Base-by-base conservation (phyloP, 2,329 filamentous ascomycete species). In the Fusarium albidum region DNA sequence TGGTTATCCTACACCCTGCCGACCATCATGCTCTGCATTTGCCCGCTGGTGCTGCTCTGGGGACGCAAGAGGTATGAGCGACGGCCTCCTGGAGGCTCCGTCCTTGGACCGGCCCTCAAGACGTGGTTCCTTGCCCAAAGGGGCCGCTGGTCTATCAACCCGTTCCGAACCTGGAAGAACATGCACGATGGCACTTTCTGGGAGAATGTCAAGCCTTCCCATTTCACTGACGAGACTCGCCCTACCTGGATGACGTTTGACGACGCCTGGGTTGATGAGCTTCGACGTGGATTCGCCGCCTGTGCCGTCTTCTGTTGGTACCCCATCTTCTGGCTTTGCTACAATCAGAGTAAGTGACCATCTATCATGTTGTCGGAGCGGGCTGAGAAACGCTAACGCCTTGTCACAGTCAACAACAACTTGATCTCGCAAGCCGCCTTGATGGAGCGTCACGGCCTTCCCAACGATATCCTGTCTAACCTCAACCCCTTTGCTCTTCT, bases 211-310 rank as follows among this genome's bases (percentile, higher is more conserved):
- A 91, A 90, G 77, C 89, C 89, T 1, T 88, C 83, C 60, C 74
- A 75, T n/a, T 81, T 89, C 32, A 76, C 78, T 17, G 75, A 79
- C 34, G 74, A 73, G 15, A 73, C 74, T 41, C 84, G 83, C 31
- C 89, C 86, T 0, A 61, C 64, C 1, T 92, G 88, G 87, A 92
- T 92, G 87, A 88, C 82, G 3, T 92, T 91, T 64, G 88, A 92
- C 58, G 90, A 93, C 61, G 83, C 82, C 15, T 93, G 88, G 88
- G 89, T 93, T 31, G 89, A 91, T 67, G 88, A 92, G 69, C 81
- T 92, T 25, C 79, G 79, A 35, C 85, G 89, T 73, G 89, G 88
- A 9, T 79, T 90, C 59, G 77, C 80, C 48, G 87, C 87, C 13
- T 90, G 87, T 69, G 78, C 82, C 35, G 88, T 91, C 7, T 93